Evolutionary conservation across 1,139 yeast species (phyloP).

Genomic region (Casaregolazyma suthepensis): DNA sequence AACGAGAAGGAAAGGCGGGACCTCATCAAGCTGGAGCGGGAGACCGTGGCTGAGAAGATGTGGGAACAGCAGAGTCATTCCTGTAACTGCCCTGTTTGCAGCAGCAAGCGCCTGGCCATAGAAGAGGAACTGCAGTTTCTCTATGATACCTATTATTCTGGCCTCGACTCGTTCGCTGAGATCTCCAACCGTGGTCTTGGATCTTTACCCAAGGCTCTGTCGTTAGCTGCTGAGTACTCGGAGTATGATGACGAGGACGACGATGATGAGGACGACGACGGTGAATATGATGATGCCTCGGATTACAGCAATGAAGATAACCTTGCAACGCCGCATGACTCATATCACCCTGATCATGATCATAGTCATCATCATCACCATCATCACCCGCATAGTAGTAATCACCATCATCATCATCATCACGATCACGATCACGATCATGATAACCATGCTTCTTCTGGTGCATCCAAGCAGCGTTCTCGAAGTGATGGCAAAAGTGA

Average conservation of each 20-base stretch:
- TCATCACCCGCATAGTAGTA: conserved; percentile 11
- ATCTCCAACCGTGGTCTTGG: conserved; percentile 6
- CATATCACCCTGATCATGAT: conserved; percentile 1
- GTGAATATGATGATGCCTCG: not conserved
- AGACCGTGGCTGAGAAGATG: conserved; percentile 60
- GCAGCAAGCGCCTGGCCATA: conserved; percentile 63
- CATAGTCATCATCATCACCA: conserved; percentile 14
- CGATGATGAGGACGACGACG: conserved; percentile 11
- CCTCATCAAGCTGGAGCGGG: conserved; percentile 63
- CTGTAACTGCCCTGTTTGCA: conserved; percentile 79
- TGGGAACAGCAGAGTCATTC: conserved; percentile 48
- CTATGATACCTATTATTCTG: conserved; percentile 49
- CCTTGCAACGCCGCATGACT: not conserved
- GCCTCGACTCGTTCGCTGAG: conserved; percentile 31
- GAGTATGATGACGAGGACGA: conserved; percentile 15
- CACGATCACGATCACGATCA: conserved; percentile 13
- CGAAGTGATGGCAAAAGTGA: conserved; percentile 3
- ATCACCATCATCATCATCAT: conserved; percentile 15
- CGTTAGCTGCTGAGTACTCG: conserved; percentile 4
- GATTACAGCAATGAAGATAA: not conserved
- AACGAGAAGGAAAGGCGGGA: conserved; percentile 54
- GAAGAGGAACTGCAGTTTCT: conserved; percentile 77
- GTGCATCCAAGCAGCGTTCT: conserved; percentile 3
- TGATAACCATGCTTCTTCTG: conserved; percentile 13
- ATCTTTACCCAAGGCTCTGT: conserved; percentile 1